Base-by-base conservation (phyloP, 805 yeast genomes). In the Brettanomyces bruxellensis region DNA sequence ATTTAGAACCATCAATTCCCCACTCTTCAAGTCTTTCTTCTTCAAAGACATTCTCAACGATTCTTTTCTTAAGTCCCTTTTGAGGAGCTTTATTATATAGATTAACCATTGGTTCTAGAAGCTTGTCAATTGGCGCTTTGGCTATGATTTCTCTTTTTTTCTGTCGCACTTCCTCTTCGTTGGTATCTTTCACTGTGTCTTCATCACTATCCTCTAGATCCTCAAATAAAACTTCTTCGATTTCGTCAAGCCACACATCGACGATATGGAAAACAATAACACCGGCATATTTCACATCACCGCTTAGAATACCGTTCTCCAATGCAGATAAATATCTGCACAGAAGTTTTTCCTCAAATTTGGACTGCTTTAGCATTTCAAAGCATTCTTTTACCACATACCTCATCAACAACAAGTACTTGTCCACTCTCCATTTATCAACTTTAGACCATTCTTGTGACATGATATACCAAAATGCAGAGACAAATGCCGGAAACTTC, bases 371-470 rank as follows among this genome's bases (percentile, higher is more conserved):
- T 35, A 90, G 66, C 53, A 80, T 75, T 53, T 69, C 71, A 54
- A 93, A 70, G 54, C 76, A 79, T 56, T 79, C 83, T 51, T 79
- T 76, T 25, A 87, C 64, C 6, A 81, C 84, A 57, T 89, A 74
- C 71, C 99, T 81, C 51, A 90, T 75, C 54, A 93, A 69, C 66
- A 90, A 66, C 55, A 86, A 78, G 65, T 75, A 93, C 67, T 93
- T 93, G 66, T 93, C 96, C 46, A 90, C 61, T 67, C 99, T 79
- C 78, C 82, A 77, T 52, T 84, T 83, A 65, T 91, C 98, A 46
- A 93, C 75, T 6, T 72, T 70, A 45, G 78, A 73, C 98, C 98
- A 93, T 64, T 93, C 95, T 47, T 79, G 72, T 49, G 75, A 69
- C 56, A 89, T 76, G 14, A 91, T 76, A 25, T 65, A 66, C 96